Percentiles rank a stretch among this genome's conserved stretches.
Conservation (phyloP, 306 rosid genomes). For the Lagenaria siceraria region DNA sequence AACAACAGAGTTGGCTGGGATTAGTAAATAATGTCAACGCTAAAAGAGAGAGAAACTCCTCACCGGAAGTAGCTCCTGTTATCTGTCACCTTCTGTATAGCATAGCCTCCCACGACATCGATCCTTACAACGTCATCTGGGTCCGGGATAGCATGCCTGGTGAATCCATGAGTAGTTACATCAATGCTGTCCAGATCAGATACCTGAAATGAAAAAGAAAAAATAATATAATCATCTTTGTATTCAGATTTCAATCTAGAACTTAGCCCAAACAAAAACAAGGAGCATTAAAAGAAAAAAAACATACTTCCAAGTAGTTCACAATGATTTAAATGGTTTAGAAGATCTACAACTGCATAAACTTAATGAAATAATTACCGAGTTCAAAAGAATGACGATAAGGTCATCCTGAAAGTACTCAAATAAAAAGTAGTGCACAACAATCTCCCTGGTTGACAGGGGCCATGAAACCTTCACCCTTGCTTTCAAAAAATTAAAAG, state of each 20-base stretch:
- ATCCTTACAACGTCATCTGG: conserved; percentile 59
- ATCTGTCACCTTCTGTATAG: conserved; percentile 75
- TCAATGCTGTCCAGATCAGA: conserved; percentile 31
- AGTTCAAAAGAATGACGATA: conserved; percentile 55
- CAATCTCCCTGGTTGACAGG: conserved; percentile 72
- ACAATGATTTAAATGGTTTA: neutral
- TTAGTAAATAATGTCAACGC: neutral
- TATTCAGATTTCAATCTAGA: conserved; percentile 10
- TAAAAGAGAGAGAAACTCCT: conserved; percentile 9
- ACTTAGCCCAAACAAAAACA: neutral
- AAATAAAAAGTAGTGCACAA: conserved; percentile 63
- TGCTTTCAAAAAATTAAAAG: conserved; percentile 53
- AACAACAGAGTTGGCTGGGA: neutral
- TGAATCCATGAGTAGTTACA: conserved; percentile 29
- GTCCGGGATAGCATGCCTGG: conserved; percentile 45
- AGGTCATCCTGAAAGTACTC: conserved; percentile 84
- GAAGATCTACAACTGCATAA: neutral
- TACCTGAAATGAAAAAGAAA: conserved; percentile 35
- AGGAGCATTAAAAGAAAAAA: neutral
- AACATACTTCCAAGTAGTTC: neutral
- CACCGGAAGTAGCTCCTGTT: conserved; percentile 92
- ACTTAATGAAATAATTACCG: conserved; percentile 35
- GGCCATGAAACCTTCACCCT: conserved; percentile 97
- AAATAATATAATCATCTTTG: neutral
- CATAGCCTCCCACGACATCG: conserved; percentile 85